Conservation (phyloP, 805 yeast genomes). For the Metschnikowia baotianmanensis region DNA sequence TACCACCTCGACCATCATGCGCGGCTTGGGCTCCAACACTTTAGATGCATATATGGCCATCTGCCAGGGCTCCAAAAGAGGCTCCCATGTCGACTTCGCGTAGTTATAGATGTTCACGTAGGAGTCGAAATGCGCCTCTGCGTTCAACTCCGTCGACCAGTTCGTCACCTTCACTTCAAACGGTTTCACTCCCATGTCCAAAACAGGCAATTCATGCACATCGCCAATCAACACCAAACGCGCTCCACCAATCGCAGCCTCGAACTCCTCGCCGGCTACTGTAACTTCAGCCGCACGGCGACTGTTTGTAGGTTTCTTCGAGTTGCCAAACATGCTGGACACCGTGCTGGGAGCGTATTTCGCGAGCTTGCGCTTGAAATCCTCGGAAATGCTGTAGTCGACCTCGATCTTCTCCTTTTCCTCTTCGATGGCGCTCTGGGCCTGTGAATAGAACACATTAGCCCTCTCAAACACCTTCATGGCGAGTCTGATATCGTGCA, state of each 20-base stretch:
- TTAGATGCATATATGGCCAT: conserved; percentile 67
- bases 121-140: conserved; percentile 62
- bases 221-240: conserved; percentile 85
- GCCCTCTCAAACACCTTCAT: conserved; percentile 71
- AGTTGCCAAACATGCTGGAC: conserved; percentile 38
- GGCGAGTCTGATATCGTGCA: conserved; percentile 84
- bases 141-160: conserved; percentile 84
- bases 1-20: conserved; percentile 62
- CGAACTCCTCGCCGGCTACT: conserved; percentile 66
- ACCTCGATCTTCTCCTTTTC: conserved; percentile 22
- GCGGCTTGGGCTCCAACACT: conserved; percentile 42
- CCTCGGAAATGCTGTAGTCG: conserved; percentile 53
- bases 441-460: conserved; percentile 45
- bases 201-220: conserved; percentile 83
- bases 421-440: conserved; percentile 14
- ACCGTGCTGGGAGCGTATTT: conserved; percentile 68
- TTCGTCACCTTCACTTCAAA: conserved; percentile 67
- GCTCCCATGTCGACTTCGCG: conserved; percentile 93
- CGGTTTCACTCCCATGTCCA: conserved; percentile 72
- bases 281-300: conserved; percentile 30
- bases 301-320: conserved; percentile 29
- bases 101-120: conserved; percentile 80
- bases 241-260: conserved; percentile 67
- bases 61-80: conserved; percentile 85
- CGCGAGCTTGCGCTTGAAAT: conserved; percentile 56